Base-by-base conservation (phyloP, 2,329 filamentous ascomycete species). In the Daldinia sp. region DNA sequence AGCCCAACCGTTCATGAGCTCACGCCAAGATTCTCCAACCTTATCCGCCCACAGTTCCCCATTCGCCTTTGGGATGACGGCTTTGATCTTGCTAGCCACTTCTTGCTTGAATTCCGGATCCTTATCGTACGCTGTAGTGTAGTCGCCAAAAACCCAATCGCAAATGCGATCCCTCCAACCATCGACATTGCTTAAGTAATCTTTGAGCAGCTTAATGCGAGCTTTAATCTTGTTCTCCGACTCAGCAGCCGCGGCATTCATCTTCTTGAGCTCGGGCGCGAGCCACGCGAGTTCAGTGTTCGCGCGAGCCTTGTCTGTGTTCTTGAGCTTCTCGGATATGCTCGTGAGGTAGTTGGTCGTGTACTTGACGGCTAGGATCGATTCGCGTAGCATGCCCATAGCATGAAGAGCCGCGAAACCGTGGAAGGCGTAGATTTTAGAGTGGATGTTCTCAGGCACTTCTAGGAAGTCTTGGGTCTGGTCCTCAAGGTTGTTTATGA, bases 81-180 rank as follows among this genome's bases (percentile, higher is more conserved):
- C 65, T 0, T 60, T 57, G 3, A 79, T 65, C 58, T 69, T 72
- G 13, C 72, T 71, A 4, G 58, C 42, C 13, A 72, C 59, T 3
- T 46, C 23, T n/a, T 69, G 55, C 6, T 60, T 73, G 37, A 65
- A 69, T 3, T 61, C 70, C 6, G 37, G 37, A 4, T 70, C 37
- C n/a, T 39, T 5, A 26, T 65, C 63, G 12, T 58, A 41, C 6
- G 48, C 13, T 0, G 46, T 48, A 15, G 58, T 68, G 4, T 65
- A 68, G 15, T 71, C 67, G 4, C 66, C 73, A 55, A 81, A 78
- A 0, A 74, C 76, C 79, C 78, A 79, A 12, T 74, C 76, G 41
- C 76, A 68, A 12, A 83, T 54, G 23, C 76, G 73, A 54, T 82
- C 82, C 65, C 81, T 70, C 81, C 80, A 82, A 9, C 79, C 80